Conservation (phyloP, 306 rosid genomes). For the Parietaria judaica region DNA sequence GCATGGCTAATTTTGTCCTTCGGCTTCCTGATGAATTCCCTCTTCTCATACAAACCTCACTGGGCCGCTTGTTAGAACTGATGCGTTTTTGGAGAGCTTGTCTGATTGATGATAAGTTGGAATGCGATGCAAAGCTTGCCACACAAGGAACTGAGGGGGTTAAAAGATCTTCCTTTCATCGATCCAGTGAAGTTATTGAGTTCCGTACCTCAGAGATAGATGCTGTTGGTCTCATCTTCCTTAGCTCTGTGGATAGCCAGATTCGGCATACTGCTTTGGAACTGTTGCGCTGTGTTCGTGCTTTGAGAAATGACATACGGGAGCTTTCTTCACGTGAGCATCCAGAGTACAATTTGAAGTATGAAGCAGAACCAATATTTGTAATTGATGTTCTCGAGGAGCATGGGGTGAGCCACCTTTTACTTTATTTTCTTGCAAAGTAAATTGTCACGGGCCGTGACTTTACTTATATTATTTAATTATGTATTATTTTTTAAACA, state of each 20-base stretch:
- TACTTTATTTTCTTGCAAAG: neutral
- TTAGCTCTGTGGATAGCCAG: slow-evolving; percentile 93
- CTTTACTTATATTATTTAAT: neutral
- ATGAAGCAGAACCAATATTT: slow-evolving; percentile 92
- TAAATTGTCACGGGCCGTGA: too few relatives aligned
- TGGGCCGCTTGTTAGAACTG: slow-evolving; percentile 93
- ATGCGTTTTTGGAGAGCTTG: slow-evolving; percentile 99
- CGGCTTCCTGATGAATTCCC: slow-evolving; percentile 98
- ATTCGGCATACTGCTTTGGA: slow-evolving; percentile 93
- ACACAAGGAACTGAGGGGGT: slow-evolving; percentile 52
- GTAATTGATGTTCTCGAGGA: slow-evolving; percentile 93
- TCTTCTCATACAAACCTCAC: slow-evolving; percentile 92
- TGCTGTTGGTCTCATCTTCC: slow-evolving; percentile 97
- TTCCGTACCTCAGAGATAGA: slow-evolving; percentile 92
- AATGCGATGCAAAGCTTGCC: slow-evolving; percentile 41
- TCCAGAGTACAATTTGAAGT: slow-evolving; percentile 54
- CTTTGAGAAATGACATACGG: slow-evolving; percentile 84
- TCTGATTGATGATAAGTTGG: slow-evolving; percentile 75
- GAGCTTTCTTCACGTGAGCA: slow-evolving; percentile 56
- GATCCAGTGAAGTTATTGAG: slow-evolving; percentile 64
- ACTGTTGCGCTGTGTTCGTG: slow-evolving; percentile 91
- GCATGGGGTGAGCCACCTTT: slow-evolving; percentile 65
- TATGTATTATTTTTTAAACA: neutral
- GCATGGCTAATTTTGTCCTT: slow-evolving; percentile 89
- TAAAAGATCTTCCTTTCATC: slow-evolving; percentile 69